Evolutionary conservation across 2,329 filamentous ascomycete genomes (phyloP).

Genomic region (Sphaerulina musiva): DNA sequence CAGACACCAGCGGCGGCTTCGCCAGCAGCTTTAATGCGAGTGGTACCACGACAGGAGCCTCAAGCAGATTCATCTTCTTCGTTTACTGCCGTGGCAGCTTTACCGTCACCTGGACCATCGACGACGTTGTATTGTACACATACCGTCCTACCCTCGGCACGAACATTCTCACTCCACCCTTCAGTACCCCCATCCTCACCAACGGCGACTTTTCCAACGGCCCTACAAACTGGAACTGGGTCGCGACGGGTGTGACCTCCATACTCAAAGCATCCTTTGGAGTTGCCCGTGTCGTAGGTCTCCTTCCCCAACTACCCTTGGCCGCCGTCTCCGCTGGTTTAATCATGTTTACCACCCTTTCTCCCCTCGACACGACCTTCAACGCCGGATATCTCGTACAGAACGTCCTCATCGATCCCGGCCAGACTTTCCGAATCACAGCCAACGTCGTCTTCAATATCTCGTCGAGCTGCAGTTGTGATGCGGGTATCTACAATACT

Average conservation of each 20-base stretch:
- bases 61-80: conserved; percentile 3
- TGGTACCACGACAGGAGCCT: not conserved
- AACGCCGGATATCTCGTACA: conserved; percentile 2
- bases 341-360: not conserved
- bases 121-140: not conserved
- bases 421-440: conserved; percentile 1
- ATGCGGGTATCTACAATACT: conserved; percentile 5
- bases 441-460: conserved; percentile 1
- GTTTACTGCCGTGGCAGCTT: conserved; percentile 2
- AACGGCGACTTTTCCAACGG: conserved; percentile 2
- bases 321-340: not conserved
- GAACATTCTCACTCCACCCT: not conserved
- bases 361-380: not conserved
- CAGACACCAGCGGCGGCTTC: not conserved
- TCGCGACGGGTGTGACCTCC: not conserved
- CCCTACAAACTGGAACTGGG: not conserved
- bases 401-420: not conserved
- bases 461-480: conserved; percentile 1
- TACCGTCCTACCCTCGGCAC: not conserved
- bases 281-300: not conserved
- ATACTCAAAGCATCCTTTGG: not conserved
- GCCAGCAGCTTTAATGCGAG: conserved; percentile 2
- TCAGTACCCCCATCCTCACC: not conserved
- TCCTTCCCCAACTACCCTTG: not conserved
- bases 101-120: conserved; percentile 2